Percentiles rank a stretch among this genome's conserved stretches.
These are phyloP conservation scores for Trichoderma virens DNA, from an alignment of 495 filamentous ascomycete species.

Conservation along the genomic window DNA sequence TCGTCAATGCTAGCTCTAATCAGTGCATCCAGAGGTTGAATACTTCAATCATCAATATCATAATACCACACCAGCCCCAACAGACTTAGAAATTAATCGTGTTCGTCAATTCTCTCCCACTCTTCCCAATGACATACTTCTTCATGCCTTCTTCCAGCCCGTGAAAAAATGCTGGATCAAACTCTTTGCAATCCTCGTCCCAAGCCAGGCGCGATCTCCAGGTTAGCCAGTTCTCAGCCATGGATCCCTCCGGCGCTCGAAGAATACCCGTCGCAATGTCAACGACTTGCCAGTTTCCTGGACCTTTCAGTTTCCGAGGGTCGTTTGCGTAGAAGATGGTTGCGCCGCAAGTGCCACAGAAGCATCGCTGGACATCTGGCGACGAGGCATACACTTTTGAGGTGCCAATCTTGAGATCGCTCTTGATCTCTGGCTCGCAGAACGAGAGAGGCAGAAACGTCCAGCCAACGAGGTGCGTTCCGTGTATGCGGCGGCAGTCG, in stretches of 20 bases:
- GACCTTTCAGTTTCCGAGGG: conserved; percentile 7
- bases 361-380: conserved; percentile 44
- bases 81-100: background rate
- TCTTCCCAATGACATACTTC: conserved; percentile 18
- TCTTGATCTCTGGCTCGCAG: conserved; percentile 29
- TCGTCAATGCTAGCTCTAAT: too few species aligned
- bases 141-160: conserved; percentile 18
- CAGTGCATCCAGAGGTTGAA: too few species aligned
- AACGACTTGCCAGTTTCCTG: conserved; percentile 27
- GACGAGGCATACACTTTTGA: conserved; percentile 48
- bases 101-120: conserved; percentile 8
- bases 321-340: conserved; percentile 40
- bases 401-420: conserved; percentile 40
- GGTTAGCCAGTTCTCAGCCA: conserved; percentile 35
- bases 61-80: background rate
- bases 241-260: conserved; percentile 42
- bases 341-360: conserved; percentile 57
- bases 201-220: conserved; percentile 24
- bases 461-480: conserved; percentile 57
- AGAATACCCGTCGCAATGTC: conserved; percentile 48
- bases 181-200: conserved; percentile 15
- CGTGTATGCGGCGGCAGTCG: conserved; percentile 50
- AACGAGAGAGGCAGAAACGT: conserved; percentile 51
- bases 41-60: background rate
- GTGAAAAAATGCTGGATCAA: conserved; percentile 21